Conservation (phyloP, 208 protist genomes). For the Phytomonas sp. region DNA sequence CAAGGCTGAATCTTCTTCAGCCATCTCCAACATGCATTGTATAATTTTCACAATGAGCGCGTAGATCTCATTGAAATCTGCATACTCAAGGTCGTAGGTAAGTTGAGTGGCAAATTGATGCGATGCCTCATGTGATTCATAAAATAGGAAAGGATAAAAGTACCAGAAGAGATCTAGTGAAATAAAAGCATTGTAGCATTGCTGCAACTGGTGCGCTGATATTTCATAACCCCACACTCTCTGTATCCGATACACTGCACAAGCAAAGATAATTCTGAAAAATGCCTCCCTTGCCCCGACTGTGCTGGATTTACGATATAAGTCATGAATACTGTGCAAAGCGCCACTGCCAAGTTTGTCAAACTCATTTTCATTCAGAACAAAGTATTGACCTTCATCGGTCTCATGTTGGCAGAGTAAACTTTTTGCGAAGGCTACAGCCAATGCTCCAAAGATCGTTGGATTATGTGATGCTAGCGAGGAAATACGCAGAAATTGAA, state of each 20-base stretch:
- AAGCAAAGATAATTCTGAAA: slow-evolving; percentile 75
- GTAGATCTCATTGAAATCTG: slow-evolving; percentile 51
- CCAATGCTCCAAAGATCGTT: slow-evolving; percentile 38
- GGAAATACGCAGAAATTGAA: slow-evolving; percentile 50
- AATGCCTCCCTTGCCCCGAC: slow-evolving; percentile 43
- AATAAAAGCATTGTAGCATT: slow-evolving; percentile 31
- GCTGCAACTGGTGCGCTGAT: slow-evolving; percentile 5
- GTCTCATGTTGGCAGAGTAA: slow-evolving; percentile 35
- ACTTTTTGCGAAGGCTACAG: slow-evolving; percentile 52
- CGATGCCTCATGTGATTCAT: slow-evolving; percentile 49
- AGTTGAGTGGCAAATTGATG: slow-evolving; percentile 49
- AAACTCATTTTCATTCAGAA: slow-evolving; percentile 28
- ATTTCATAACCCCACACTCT: slow-evolving; percentile 8
- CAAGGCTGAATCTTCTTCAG: slow-evolving; percentile 51
- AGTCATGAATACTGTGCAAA: slow-evolving; percentile 31
- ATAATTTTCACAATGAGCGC: slow-evolving; percentile 46
- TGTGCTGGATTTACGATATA: slow-evolving; percentile 58
- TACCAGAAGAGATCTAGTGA: slow-evolving; percentile 78
- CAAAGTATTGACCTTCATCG: slow-evolving; percentile 21
- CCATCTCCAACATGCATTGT: slow-evolving; percentile 40
- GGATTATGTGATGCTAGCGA: slow-evolving; percentile 50
- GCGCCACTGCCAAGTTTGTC: slow-evolving; percentile 39
- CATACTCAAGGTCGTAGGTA: slow-evolving; percentile 50
- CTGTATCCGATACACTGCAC: slow-evolving; percentile 23
- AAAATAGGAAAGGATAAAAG: slow-evolving; percentile 61